Base-by-base conservation (phyloP, 371 early-diverging fungal genomes). In the Mortierella sp. region DNA sequence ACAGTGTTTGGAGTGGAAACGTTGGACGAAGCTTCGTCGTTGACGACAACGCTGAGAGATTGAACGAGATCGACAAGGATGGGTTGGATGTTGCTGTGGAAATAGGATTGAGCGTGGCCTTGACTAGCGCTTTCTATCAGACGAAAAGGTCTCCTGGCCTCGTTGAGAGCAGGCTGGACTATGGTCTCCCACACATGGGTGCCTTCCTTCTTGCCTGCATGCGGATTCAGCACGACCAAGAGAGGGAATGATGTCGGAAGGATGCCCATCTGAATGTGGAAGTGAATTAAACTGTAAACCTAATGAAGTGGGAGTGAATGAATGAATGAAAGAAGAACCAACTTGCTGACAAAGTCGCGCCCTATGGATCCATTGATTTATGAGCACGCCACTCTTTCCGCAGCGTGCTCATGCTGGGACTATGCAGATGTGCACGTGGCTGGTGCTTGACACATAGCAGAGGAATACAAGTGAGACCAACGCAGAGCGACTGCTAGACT, bases 21-120 rank as follows among this genome's bases (percentile, higher is more conserved):
- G 5, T 17, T n/a, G 8, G 44, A 4, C 7, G 32, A 37, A 11
- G 24, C 50, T 17, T 30, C 43, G 15, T 34, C 52, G 44, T 28
- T 21, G 32, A 56, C 34, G 19, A 41, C n/a, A n/a, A n/a, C 43
- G 54, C 63, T 59, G 43, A 68, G 62, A 2, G 69, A 75, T 37
- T 75, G 76, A 23, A 64, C 70, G 6, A 75, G 64, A 47, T 75
- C 76, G 15, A 48, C 59, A 51, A 75, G 60, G 32, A 75, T 75
- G 32, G 64, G 53, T 12, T 75, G 55, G 61, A 75, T 75, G 24
- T 75, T 75, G 21, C 64, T 54, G 34, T 30, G 27, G 28, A 75
- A 75, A 46, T 75, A 75, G 12, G 69, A 60, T 15, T 69, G 52
- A 1, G 49, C 44, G 21, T 75, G 58, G 5, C 70, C 70, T n/a